Conservation (phyloP, 2,329 filamentous ascomycete genomes). For the Fusarium fujikuroi region DNA sequence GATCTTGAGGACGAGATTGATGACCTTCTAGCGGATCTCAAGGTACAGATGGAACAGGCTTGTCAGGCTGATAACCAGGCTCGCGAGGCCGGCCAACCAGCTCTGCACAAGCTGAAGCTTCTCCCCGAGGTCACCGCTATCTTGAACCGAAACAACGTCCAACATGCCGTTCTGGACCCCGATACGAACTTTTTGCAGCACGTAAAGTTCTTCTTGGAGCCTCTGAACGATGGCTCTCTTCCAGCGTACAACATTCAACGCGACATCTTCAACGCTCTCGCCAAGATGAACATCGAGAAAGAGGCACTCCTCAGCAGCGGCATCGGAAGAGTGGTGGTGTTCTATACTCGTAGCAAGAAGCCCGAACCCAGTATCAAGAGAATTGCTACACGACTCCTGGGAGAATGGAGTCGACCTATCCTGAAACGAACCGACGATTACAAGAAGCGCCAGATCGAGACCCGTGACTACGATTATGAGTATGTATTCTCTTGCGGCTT, state of each 20-base stretch:
- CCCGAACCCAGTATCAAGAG: slow-evolving; percentile 91
- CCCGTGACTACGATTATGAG: slow-evolving; percentile 72
- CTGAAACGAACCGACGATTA: slow-evolving; percentile 94
- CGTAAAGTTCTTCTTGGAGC: slow-evolving; percentile 97
- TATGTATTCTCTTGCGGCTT: slow-evolving; percentile 49
- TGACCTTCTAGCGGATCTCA: slow-evolving; percentile 87
- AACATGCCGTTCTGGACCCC: slow-evolving; percentile 86
- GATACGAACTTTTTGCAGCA: slow-evolving; percentile 95
- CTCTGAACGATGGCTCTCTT: slow-evolving; percentile 90
- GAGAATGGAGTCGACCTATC: slow-evolving; percentile 95
- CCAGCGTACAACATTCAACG: slow-evolving; percentile 98
- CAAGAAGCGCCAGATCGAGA: slow-evolving; percentile 79
- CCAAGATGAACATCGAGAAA: slow-evolving; percentile 87
- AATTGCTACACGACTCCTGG: slow-evolving; percentile 89
- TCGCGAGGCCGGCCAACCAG: slow-evolving; percentile 81
- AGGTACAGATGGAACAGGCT: slow-evolving; percentile 88
- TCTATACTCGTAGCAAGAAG: slow-evolving; percentile 95
- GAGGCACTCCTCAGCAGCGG: slow-evolving; percentile 90
- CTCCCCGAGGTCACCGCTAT: slow-evolving; percentile 89
- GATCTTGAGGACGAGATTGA: slow-evolving; percentile 92
- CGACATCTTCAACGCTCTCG: slow-evolving; percentile 86
- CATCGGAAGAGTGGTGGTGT: slow-evolving; percentile 95
- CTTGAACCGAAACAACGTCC: slow-evolving; percentile 88
- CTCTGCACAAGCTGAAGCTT: slow-evolving; percentile 92
- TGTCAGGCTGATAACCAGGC: slow-evolving; percentile 87